Base-by-base conservation (phyloP, 495 filamentous ascomycete species). In the Wilcoxina mikolae region DNA sequence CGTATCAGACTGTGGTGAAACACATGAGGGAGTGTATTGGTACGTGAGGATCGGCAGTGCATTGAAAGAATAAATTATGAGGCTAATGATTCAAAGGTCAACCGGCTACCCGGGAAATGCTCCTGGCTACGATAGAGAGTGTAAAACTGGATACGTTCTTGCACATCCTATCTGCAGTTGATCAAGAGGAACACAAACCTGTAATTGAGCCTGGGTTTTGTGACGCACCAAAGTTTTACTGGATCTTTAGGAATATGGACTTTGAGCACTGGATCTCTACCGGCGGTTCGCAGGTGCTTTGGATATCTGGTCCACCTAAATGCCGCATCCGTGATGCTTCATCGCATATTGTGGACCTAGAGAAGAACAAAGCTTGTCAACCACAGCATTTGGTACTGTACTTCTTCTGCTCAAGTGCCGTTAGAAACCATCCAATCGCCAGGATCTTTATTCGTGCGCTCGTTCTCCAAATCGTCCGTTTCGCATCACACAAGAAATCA, bases 1-100 rank as follows among this genome's bases (percentile, higher is more conserved):
- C 31, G 25, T 62, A 56, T 27, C 12, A 39, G 23, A 54, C 51
- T 5, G 49, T 62, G 17, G 43, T 51, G 4, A 33, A 35, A 22
- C 31, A 48, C 23, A 17, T 60, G 41, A 46, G 22, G 2, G 50
- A 60, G 3, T 44, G 29, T 25, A 54, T 42, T 35, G 26, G 48
- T 51, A 38, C n/a, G n/a, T n/a, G n/a, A n/a, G n/a, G n/a, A n/a
- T n/a, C n/a, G n/a, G n/a, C n/a, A n/a, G n/a, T n/a, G n/a, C n/a
- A n/a, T n/a, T n/a, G n/a, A n/a, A n/a, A n/a, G n/a, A n/a, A n/a
- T n/a, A n/a, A n/a, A n/a, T n/a, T n/a, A n/a, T n/a, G n/a, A n/a
- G n/a, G n/a, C n/a, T n/a, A n/a, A n/a, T n/a, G n/a, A n/a, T n/a
- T n/a, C n/a, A n/a, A n/a, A n/a, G n/a, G n/a, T n/a, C n/a, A n/a